Conservation (phyloP, 441 rosid species). For the Gossypium davidsonii region DNA sequence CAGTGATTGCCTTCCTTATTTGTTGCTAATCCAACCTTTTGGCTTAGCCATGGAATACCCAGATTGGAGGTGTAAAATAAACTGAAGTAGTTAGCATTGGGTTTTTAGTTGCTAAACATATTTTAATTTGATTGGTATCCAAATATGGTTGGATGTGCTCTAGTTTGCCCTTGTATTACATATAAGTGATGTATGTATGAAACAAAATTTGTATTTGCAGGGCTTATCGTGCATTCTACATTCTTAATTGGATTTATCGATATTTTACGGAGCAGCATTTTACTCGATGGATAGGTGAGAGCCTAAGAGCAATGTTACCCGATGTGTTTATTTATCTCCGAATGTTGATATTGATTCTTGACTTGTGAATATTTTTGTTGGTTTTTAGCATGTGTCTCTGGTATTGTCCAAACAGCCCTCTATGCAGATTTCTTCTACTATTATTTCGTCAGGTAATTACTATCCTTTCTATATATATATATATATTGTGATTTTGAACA, state of each 20-base stretch:
- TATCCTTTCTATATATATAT: not conserved
- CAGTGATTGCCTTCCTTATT: not conserved
- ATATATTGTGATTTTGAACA: not conserved
- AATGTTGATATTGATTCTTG: not conserved
- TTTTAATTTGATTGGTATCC: not conserved
- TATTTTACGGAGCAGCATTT: conserved; percentile 62
- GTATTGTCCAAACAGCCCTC: conserved; percentile 76
- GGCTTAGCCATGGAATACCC: not conserved
- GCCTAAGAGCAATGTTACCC: not conserved
- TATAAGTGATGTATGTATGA: not conserved
- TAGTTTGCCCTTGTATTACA: not conserved
- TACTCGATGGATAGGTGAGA: conserved; percentile 77
- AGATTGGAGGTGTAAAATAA: not conserved
- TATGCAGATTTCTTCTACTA: conserved; percentile 92
- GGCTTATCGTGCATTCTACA: conserved; percentile 84
- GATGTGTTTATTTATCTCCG: not conserved
- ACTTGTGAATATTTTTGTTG: conserved; percentile 2
- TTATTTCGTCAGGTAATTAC: conserved; percentile 67
- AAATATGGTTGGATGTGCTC: not conserved
- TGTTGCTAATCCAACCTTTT: not conserved
- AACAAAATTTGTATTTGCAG: conserved; percentile 33
- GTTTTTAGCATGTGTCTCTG: conserved; percentile 72
- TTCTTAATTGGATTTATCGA: conserved; percentile 93
- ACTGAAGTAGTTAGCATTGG: not conserved
- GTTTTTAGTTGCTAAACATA: not conserved